Conservation (phyloP, 768 basidiomycete genomes). For the Trametes maxima region DNA sequence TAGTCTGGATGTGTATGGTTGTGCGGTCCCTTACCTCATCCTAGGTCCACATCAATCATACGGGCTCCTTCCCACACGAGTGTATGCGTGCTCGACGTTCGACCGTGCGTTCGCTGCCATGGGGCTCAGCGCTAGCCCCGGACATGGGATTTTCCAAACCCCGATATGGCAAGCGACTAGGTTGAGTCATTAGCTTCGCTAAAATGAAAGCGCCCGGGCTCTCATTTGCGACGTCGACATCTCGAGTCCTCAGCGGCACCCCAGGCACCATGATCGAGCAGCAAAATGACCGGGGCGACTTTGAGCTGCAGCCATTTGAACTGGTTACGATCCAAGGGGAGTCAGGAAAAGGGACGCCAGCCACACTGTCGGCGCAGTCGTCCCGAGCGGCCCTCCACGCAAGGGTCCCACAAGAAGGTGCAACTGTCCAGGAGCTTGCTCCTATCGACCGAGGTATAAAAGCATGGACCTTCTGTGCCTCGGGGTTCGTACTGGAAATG, state of each 20-base stretch:
- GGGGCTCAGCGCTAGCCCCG: no score
- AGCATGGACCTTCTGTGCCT: constrained; percentile 28
- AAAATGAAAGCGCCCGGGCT: background rate
- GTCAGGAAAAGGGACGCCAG: background rate
- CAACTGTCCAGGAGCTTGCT: constrained; percentile 24
- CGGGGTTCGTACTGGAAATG: constrained; percentile 24
- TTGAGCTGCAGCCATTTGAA: background rate
- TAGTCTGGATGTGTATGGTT: no score
- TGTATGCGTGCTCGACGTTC: no score
- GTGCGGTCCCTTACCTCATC: no score
- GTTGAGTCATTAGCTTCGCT: background rate
- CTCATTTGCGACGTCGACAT: background rate
- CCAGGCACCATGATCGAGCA: background rate
- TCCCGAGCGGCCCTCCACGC: constrained; percentile 14
- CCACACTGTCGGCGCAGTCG: constrained; percentile 8
- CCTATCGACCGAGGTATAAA: constrained; percentile 23
- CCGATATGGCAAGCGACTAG: constrained; percentile 3
- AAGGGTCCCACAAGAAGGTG: constrained; percentile 7
- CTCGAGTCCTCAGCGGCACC: background rate
- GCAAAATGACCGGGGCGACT: background rate
- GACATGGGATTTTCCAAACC: background rate
- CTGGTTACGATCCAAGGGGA: background rate
- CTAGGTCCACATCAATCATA: no score
- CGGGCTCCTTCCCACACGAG: no score
- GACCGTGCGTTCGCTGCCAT: no score